A percentile compares a stretch with the other conserved stretches of the same genome.
Conservation (phyloP, 345 rosid species). For the Mallotus nudiflorus region DNA sequence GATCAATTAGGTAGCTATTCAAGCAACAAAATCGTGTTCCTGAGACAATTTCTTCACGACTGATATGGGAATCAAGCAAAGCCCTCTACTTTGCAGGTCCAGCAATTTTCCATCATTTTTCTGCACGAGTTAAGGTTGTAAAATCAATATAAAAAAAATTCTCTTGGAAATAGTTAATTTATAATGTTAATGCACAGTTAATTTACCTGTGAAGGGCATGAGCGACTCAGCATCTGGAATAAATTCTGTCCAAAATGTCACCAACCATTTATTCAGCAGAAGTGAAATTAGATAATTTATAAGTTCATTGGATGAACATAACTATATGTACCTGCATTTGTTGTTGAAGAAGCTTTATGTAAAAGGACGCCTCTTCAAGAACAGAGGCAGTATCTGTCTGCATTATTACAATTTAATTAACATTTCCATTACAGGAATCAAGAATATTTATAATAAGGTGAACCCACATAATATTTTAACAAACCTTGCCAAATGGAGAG, state of each 20-base stretch:
- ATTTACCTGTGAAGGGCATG: conserved; percentile 42
- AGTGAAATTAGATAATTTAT: neutral
- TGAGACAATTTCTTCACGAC: conserved; percentile 23
- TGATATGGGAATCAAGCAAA: conserved; percentile 58
- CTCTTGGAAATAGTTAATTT: neutral
- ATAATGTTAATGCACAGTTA: neutral
- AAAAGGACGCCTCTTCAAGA: conserved; percentile 63
- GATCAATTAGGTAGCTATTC: too few relatives aligned
- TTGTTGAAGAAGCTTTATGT: conserved; percentile 58
- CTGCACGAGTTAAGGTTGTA: conserved; percentile 16
- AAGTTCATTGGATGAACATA: neutral
- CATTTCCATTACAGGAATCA: too few relatives aligned
- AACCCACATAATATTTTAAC: neutral
- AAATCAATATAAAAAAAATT: neutral
- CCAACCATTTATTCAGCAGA: neutral
- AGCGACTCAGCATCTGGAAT: conserved; percentile 44
- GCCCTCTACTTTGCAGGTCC: conserved; percentile 49
- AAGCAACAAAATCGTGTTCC: neutral
- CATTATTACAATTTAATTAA: conserved; percentile 14
- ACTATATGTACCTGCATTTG: conserved; percentile 50
- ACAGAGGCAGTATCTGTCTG: conserved; percentile 80
- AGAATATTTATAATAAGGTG: too few relatives aligned
- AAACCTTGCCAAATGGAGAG: conserved; percentile 74
- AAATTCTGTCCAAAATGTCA: conserved; percentile 29
- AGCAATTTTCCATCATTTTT: conserved; percentile 21